Evolutionary conservation across 768 basidiomycete genomes (phyloP).

Genomic region (Lenzites betulinus): DNA sequence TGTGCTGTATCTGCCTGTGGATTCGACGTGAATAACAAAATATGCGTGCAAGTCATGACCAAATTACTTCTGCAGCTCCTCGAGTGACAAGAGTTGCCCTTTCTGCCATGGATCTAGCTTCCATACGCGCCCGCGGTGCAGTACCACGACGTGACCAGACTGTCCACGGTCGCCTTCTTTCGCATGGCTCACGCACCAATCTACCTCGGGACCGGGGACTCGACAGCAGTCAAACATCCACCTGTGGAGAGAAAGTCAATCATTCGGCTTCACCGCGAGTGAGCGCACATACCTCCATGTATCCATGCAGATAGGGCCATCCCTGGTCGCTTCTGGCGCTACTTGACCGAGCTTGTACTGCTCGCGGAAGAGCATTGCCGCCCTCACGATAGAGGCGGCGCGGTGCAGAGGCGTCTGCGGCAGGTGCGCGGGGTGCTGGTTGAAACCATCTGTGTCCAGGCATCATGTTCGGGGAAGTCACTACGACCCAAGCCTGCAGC

Average conservation of each 20-base stretch:
- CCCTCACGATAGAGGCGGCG: slow-evolving; percentile 72
- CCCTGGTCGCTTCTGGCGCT: slow-evolving; percentile 64
- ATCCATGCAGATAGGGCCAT: slow-evolving; percentile 82
- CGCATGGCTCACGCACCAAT: slow-evolving; percentile 57
- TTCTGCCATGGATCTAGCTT: slow-evolving; percentile 64
- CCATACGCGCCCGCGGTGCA: slow-evolving; percentile 87
- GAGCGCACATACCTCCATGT: slow-evolving; percentile 62
- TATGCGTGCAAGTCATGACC: too few species aligned
- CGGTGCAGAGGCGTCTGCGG: slow-evolving; percentile 59
- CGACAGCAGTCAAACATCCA: slow-evolving; percentile 96
- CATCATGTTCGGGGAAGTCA: background rate
- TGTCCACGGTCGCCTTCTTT: slow-evolving; percentile 55
- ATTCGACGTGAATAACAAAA: background rate
- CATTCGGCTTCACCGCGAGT: background rate
- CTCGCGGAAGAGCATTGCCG: slow-evolving; percentile 74
- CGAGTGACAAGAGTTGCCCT: slow-evolving; percentile 61
- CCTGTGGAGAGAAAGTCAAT: slow-evolving; percentile 35
- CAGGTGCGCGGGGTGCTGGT: slow-evolving; percentile 62
- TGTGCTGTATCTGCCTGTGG: slow-evolving; percentile 67
- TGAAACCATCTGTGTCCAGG: slow-evolving; percentile 68
- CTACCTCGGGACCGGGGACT: slow-evolving; percentile 73
- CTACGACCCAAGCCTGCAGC: background rate
- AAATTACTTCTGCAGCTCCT: slow-evolving; percentile 63
- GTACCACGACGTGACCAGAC: slow-evolving; percentile 78
- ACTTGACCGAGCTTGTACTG: slow-evolving; percentile 66